phyloP scores from a whole-genome alignment of 2,329 filamentous ascomycete genomes.

The Cytospora paraplurivora region DNA sequence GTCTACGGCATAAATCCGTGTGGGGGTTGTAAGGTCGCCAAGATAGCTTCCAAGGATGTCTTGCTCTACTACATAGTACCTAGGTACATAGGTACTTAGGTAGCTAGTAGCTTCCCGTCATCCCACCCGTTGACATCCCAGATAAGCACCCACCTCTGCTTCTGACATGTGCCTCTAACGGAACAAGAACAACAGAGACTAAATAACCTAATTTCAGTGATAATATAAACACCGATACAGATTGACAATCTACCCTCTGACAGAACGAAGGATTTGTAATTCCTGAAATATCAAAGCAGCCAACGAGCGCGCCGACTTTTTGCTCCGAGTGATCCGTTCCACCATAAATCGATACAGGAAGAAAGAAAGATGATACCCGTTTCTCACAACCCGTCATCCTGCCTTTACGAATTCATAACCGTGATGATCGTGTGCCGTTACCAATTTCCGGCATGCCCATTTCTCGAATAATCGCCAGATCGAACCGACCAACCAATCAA shows the following conservation, averaged over 20 bases:
- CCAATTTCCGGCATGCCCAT: background rate
- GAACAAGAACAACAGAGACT: too few relatives aligned
- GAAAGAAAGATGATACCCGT: background rate
- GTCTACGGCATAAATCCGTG: background rate
- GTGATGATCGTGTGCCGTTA: conserved; percentile 15
- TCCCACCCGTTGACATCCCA: too few relatives aligned
- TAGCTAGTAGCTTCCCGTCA: too few relatives aligned
- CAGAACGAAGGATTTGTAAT: conserved; percentile 14
- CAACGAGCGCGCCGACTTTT: conserved; percentile 14
- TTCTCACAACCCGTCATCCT: background rate
- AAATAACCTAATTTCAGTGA: background rate
- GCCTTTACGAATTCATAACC: conserved; percentile 6
- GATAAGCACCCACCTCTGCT: too few relatives aligned
- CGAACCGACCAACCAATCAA: background rate
- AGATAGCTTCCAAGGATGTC: background rate
- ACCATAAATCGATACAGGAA: conserved; percentile 6
- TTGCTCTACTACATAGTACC: too few relatives aligned
- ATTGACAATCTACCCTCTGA: conserved; percentile 1
- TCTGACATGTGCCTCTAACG: too few relatives aligned
- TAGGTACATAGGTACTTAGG: too few relatives aligned
- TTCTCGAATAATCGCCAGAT: background rate
- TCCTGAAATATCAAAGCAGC: conserved; percentile 13
- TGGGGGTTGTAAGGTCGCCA: background rate
- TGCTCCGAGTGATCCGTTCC: conserved; percentile 2
- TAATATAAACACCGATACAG: background rate